phyloP scores from a whole-genome alignment of 129 eudicot species.

The Helianthus tuberosus region DNA sequence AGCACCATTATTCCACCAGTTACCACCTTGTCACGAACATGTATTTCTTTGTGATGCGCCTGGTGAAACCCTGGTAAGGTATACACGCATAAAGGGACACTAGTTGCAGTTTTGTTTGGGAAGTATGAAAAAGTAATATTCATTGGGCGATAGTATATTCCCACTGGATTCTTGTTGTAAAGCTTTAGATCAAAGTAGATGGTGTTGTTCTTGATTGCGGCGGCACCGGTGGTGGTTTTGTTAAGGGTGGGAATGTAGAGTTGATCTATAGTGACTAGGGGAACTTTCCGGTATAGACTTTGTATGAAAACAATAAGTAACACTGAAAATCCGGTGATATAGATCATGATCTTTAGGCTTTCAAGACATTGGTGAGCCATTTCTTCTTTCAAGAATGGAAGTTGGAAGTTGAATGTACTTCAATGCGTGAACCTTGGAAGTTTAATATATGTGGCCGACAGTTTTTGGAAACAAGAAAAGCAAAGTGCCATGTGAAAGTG shows the following conservation, averaged over 20 bases:
- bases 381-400: conserved; percentile 13
- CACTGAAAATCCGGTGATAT: conserved; percentile 30
- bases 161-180: conserved; percentile 38
- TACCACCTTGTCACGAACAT: conserved; percentile 22
- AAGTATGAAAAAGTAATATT: conserved; percentile 34
- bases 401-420: not conserved
- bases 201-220: conserved; percentile 5
- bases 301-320: conserved; percentile 41
- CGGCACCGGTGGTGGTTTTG: not conserved
- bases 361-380: conserved; percentile 31
- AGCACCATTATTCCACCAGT: conserved; percentile 2
- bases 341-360: conserved; percentile 32
- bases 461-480: conserved; percentile 23
- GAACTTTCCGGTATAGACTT: conserved; percentile 32
- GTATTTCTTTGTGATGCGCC: conserved; percentile 29
- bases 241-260: conserved; percentile 27
- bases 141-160: conserved; percentile 33
- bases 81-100: conserved; percentile 31
- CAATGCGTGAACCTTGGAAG: not conserved
- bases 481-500: conserved; percentile 36
- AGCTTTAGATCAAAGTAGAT: conserved; percentile 39
- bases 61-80: conserved; percentile 31
- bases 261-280: conserved; percentile 30
- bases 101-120: conserved; percentile 18
- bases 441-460: conserved; percentile 10